Evolutionary conservation across 176 grass and related monocot genomes (phyloP).

Genomic region (Chloris gayana): DNA sequence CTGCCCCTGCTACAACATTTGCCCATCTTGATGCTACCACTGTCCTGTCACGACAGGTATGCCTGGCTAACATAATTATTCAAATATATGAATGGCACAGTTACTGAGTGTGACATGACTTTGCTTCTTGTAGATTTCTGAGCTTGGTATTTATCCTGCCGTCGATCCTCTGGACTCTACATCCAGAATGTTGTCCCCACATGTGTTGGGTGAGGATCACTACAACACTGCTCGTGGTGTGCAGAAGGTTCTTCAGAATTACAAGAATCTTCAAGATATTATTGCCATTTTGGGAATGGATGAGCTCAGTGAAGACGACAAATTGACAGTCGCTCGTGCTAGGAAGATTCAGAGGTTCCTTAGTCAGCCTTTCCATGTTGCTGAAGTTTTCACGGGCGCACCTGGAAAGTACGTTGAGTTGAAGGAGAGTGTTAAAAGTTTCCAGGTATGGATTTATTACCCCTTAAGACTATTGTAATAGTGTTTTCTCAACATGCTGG

Average conservation of each 20-base stretch:
- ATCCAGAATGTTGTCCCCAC: constrained; percentile 96
- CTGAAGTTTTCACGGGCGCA: constrained; percentile 97
- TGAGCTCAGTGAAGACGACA: constrained; percentile 97
- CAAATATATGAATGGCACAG: not conserved
- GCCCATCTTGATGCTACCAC: constrained; percentile 99
- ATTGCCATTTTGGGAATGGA: constrained; percentile 99
- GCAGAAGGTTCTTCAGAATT: constrained; percentile 99
- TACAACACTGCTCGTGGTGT: constrained; percentile 98
- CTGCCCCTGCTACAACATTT: constrained; percentile 93
- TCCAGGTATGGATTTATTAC: constrained; percentile 67
- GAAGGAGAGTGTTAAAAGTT: constrained; percentile 87
- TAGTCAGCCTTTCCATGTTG: constrained; percentile 95
- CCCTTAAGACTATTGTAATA: not conserved
- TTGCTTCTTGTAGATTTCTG: constrained; percentile 68
- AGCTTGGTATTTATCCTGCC: constrained; percentile 95
- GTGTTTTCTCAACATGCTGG: not conserved
- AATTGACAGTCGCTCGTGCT: constrained; percentile 87
- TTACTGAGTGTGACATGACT: constrained; percentile 19
- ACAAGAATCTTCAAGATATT: constrained; percentile 99
- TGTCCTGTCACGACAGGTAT: constrained; percentile 90
- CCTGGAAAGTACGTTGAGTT: constrained; percentile 91
- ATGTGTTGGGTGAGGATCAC: constrained; percentile 83
- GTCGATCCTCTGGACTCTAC: constrained; percentile 91
- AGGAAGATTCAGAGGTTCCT: constrained; percentile 98
- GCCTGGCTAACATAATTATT: not conserved